Evolutionary conservation across 1,284 basidiomycete genomes (phyloP), one percentile per base, ranked within the genome.

Genomic region (Hemileccinum hortonii): DNA sequence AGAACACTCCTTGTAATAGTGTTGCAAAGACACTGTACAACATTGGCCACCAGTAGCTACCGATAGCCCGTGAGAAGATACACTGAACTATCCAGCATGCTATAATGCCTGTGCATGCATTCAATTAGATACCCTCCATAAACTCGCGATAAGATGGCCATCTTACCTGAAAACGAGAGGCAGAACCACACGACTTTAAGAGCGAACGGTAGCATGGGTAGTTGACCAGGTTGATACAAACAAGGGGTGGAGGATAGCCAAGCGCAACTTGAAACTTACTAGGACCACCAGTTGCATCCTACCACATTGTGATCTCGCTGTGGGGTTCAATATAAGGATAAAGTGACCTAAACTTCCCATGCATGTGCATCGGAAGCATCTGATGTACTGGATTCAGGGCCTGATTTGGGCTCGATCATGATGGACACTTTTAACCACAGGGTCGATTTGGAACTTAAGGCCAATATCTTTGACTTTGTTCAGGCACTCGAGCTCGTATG

Each of bases 161-260:
- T 29, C 58, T 49, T 52, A 60, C 67, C 64, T 42, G 57, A 55
- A 14, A 57, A 35, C 7, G 61, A 69, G 43, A 66, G 59, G 38
- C 46, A 56, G 43, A 69, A 65, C 64, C 67, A 66, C 7, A 49
- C 18, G 10, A 54, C 43, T 49, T 66, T 69, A 22, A 66, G 60
- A 9, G 64, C 47, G 21, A 60, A 64, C 6, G 67, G 63, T 11
- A 69, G 58, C 67, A 66, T 69, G 18, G 26, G 46, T 10, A 14
- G 26, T 26, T 21, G 36, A 36, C 43, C 33, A 29, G 35, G 22
- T 24, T 18, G 45, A 41, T 26, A 44, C 18, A 26, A 26, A 26
- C n/a, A 36, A 44, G 12, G 6, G 12, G 30, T 18, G 15, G 35
- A 14, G 47, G 26, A 26, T 19, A 39, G 18, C 9, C 12, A 49